Conservation (phyloP, 352 stramenopile genomes). For the Globisporangium recalcitrans region DNA sequence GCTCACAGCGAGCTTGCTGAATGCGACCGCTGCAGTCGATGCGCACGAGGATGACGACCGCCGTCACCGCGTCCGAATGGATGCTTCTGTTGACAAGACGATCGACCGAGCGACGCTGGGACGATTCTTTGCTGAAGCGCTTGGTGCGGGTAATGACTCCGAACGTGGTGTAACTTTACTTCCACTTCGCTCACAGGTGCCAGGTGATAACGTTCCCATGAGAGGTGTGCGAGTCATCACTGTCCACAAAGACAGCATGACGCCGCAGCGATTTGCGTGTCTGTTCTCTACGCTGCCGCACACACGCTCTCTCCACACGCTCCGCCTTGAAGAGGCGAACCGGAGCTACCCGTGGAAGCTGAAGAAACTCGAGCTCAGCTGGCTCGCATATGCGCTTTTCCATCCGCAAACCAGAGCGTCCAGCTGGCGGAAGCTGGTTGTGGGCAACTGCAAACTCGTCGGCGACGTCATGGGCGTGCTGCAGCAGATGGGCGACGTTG, state of each 20-base stretch:
- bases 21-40: neutral
- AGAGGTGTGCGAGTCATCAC: neutral
- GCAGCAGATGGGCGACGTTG: neutral
- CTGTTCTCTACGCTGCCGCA: slow-evolving; percentile 7
- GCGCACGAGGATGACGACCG: neutral
- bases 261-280: neutral
- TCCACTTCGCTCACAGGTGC: no score
- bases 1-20: neutral
- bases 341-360: neutral
- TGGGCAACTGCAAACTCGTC: slow-evolving; percentile 11
- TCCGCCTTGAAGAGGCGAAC: slow-evolving; percentile 3
- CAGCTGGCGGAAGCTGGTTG: slow-evolving; percentile 7
- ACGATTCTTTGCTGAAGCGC: neutral
- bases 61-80: neutral
- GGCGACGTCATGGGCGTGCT: slow-evolving; percentile 1
- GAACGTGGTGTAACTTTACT: no score
- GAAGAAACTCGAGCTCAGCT: slow-evolving; percentile 5
- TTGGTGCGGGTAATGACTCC: no score
- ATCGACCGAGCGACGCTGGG: neutral
- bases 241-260: slow-evolving; percentile 5
- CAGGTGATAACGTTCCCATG: neutral
- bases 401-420: neutral
- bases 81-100: neutral
- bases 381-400: slow-evolving; percentile 11
- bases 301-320: neutral